Base-by-base conservation (phyloP, 2,329 filamentous ascomycete genomes). In the Calcarisporium arbuscula region DNA sequence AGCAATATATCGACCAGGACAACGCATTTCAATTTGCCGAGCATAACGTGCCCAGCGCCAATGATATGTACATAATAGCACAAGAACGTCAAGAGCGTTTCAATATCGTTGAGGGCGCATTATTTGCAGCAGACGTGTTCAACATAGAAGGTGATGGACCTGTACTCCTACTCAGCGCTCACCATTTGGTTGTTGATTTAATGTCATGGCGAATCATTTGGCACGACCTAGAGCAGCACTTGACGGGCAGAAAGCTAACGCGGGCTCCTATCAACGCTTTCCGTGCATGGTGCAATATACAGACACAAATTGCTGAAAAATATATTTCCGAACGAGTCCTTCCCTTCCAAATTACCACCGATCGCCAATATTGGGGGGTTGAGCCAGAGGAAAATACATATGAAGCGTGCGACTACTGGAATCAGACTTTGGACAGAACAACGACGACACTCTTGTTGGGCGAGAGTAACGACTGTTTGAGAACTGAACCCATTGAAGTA, bases 401-500 rank as follows among this genome's bases (percentile, higher is more conserved):
- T 25, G 22, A 25, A 14, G 16, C 23, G 6, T 26, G 19, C 28
- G 14, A 10, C 22, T 10, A 25, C 22, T 3, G 14, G 22, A 32
- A 19, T 5, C 50, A 50, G 4, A 26, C 38, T 19, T 23, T 42
- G 16, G 34, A 38, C 8, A 11, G 12, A 6, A n/a, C 16, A 4
- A 18, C 27, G 5, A 37, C 38, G 12, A 25, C 23, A 9, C 14
- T 32, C 6, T 11, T 45, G 6, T 38, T 62, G 18, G 37, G 47
- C 2, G 35, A 42, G 1, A 50, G 50, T n/a, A 51, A 64, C 18
- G 39, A 34, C 2, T 38, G 52, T 1, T 46, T 65, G 21, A 40
- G 42, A 5, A 65, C 61, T 1, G 53, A 58, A 9, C 52, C 60
- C 0, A 41, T 65, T 1, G 65, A 68, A 22, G 33, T 68, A 0